Conservation (phyloP, 73 alveolate species). For the Stentor coeruleus region DNA sequence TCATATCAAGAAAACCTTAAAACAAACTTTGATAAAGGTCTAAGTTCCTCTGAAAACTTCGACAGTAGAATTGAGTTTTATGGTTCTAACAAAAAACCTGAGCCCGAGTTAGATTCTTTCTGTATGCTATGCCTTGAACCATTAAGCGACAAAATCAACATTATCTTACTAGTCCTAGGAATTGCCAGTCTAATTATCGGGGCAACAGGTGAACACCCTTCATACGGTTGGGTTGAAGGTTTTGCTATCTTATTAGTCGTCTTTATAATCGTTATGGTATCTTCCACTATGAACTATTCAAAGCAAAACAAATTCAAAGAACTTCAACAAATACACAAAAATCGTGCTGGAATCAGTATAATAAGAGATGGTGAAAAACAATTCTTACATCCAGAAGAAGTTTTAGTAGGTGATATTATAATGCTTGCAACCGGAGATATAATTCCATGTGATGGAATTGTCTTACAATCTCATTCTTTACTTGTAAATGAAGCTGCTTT, state of each 20-base stretch:
- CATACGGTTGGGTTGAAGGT: constrained; percentile 89
- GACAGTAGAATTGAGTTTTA: constrained; percentile 46
- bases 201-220: constrained; percentile 47
- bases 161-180: constrained; percentile 71
- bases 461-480: constrained; percentile 67
- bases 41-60: constrained; percentile 24
- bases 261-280: constrained; percentile 59
- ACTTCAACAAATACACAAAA: constrained; percentile 20
- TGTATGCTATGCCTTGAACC: constrained; percentile 56
- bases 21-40: constrained; percentile 38
- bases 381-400: constrained; percentile 56
- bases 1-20: constrained; percentile 28
- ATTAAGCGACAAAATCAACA: constrained; percentile 65
- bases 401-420: constrained; percentile 84
- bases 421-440: constrained; percentile 71
- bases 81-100: constrained; percentile 52
- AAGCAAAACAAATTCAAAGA: constrained; percentile 48
- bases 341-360: constrained; percentile 59
- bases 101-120: constrained; percentile 45
- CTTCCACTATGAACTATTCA: constrained; percentile 54
- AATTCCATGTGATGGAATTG: constrained; percentile 85
- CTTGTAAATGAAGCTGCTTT: constrained; percentile 85
- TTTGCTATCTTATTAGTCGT: constrained; percentile 68
- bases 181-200: constrained; percentile 59
- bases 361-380: constrained; percentile 68